phyloP scores from a whole-genome alignment of 78 protist genomes.

The Planoprotostelium fungivorum region DNA sequence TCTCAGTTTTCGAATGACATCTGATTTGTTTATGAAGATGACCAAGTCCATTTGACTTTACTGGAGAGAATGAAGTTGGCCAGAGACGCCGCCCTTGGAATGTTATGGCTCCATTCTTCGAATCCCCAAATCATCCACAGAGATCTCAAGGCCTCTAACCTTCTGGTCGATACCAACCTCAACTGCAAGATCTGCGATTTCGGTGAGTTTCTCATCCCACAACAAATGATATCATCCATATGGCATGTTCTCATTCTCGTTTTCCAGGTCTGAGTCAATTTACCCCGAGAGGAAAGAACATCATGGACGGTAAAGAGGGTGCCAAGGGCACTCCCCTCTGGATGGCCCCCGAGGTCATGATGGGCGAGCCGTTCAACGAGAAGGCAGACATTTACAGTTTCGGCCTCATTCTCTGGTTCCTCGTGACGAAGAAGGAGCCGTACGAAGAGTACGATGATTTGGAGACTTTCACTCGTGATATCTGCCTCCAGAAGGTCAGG shows the following conservation, averaged over 20 bases:
- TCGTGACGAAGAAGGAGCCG: conserved; percentile 62
- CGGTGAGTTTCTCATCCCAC: conserved; percentile 10
- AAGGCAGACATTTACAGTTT: conserved; percentile 57
- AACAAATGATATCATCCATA: neutral
- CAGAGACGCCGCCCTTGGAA: conserved; percentile 69
- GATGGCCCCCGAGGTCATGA: conserved; percentile 76
- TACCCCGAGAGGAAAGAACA: neutral
- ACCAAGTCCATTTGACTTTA: conserved; percentile 6
- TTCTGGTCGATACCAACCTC: conserved; percentile 53
- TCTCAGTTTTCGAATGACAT: neutral
- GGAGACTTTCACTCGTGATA: conserved; percentile 59
- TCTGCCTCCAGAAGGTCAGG: conserved; percentile 58
- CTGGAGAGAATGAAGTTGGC: conserved; percentile 26
- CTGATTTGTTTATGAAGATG: neutral
- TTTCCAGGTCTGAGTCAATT: neutral
- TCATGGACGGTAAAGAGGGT: conserved; percentile 33
- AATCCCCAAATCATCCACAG: conserved; percentile 71
- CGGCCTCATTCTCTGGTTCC: conserved; percentile 62
- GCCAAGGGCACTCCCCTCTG: conserved; percentile 70
- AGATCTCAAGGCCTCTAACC: conserved; percentile 62
- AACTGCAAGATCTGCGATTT: conserved; percentile 51
- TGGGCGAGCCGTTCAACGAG: conserved; percentile 65
- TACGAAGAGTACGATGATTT: conserved; percentile 52
- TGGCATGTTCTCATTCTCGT: neutral
- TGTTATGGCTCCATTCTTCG: conserved; percentile 63